Evolutionary conservation across 1,139 yeast species (phyloP), one percentile per base, ranked within the genome.

Genomic region (Yamadazyma sp.): DNA sequence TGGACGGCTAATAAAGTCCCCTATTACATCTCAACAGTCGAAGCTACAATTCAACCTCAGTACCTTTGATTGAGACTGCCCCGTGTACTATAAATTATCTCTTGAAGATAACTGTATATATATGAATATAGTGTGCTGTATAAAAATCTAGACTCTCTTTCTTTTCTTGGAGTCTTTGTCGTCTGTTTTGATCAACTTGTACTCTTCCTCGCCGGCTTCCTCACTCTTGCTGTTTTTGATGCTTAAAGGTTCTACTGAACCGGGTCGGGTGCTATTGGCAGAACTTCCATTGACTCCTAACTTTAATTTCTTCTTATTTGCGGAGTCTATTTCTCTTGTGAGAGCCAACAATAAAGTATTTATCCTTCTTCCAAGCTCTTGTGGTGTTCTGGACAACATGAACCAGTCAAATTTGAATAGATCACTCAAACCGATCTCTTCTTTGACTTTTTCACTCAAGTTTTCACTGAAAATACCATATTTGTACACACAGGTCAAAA

Each of bases 1-100:
- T 89, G 97, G 97, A 88, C 96, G 0, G 86, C 86, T 26, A 83
- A 81, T 40, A 88, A 89, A 35, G 94, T 92, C 2, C 83, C 81
- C 8, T 88, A 86, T 60, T 88, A 77, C 58, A 78, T 88, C 9
- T 79, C 94, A 7, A 86, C 91, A 2, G 87, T 87, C 2, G 74
- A 80, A 55, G 66, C 63, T 1, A 59, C 60, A 2, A 58, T 64
- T 17, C 53, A 61, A 41, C 56, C 60, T 2, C 67, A 63, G 37
- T 64, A 61, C 41, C 51, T 62, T 25, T 46, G 30, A 38, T 18
- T 4, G 28, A 32, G 8, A 6, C 18, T 31, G 17, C n/a, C 20
- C 16, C 17, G 17, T 18, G 17, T 24, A 24, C 11, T 28, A 28
- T n/a, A 14, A 9, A 26, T 32, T 20, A 32, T n/a, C 14, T 22